Conservation (phyloP, 2,329 filamentous ascomycete genomes). For the Cyphellophora attinorum region DNA sequence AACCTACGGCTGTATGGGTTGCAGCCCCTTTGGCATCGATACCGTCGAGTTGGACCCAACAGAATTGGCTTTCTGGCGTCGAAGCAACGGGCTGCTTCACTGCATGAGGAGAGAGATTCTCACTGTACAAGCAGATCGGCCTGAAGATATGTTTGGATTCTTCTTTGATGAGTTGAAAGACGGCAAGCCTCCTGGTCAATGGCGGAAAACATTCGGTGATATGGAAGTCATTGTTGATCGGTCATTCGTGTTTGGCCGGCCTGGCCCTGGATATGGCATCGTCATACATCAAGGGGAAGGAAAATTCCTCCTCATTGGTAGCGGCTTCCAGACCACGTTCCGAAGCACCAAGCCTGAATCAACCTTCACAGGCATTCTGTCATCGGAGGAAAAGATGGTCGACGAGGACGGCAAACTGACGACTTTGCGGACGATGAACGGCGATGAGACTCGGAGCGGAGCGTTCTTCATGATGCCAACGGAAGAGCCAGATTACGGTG, state of each 20-base stretch:
- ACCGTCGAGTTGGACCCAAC: slow-evolving; percentile 27
- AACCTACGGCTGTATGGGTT: slow-evolving; percentile 25
- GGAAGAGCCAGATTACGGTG: slow-evolving; percentile 47
- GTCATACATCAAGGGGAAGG: slow-evolving; percentile 29
- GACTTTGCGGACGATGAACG: slow-evolving; percentile 30
- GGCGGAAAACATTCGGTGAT: slow-evolving; percentile 30
- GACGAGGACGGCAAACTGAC: slow-evolving; percentile 23
- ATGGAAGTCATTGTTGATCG: slow-evolving; percentile 33
- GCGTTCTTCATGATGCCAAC: slow-evolving; percentile 46
- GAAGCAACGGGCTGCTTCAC: slow-evolving; percentile 31
- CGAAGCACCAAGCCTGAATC: slow-evolving; percentile 21
- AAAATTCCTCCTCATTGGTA: slow-evolving; percentile 36
- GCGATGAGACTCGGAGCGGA: slow-evolving; percentile 40
- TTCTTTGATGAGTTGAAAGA: slow-evolving; percentile 18
- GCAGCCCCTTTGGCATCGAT: slow-evolving; percentile 33
- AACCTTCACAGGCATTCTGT: slow-evolving; percentile 34
- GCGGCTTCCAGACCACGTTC: slow-evolving; percentile 33
- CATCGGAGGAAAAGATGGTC: slow-evolving; percentile 32
- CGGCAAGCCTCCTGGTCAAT: slow-evolving; percentile 17
- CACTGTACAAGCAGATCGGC: slow-evolving; percentile 29
- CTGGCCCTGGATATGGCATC: slow-evolving; percentile 32
- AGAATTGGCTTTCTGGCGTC: slow-evolving; percentile 22
- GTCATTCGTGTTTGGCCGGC: slow-evolving; percentile 37
- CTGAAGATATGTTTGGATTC: slow-evolving; percentile 30
- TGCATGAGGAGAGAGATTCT: slow-evolving; percentile 27